These are phyloP conservation scores for Chaetomium olivaceum DNA, from an alignment of 2,329 filamentous ascomycete genomes.

Conservation along the genomic window DNA sequence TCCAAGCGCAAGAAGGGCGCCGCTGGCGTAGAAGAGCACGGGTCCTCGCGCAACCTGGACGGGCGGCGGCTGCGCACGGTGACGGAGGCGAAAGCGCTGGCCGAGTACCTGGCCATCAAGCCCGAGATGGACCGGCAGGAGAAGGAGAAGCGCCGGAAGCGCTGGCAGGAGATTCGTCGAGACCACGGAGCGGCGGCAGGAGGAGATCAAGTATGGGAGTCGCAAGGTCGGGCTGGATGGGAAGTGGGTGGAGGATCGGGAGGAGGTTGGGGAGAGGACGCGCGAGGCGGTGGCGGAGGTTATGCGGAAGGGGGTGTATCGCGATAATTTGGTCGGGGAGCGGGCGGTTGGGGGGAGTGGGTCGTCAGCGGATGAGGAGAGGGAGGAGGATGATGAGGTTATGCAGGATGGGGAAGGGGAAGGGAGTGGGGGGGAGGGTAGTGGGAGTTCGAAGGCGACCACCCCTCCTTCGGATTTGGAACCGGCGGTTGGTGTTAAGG, in stretches of 20 bases:
- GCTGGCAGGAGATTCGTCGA: constrained; percentile 91
- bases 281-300: constrained; percentile 71
- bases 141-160: constrained; percentile 77
- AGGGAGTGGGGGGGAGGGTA: constrained; percentile 43
- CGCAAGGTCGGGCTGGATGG: constrained; percentile 71
- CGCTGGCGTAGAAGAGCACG: constrained; percentile 75
- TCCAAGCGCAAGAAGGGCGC: constrained; percentile 74
- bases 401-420: constrained; percentile 33
- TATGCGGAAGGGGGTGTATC: constrained; percentile 64
- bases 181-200: constrained; percentile 76
- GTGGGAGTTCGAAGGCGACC: constrained; percentile 49
- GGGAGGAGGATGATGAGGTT: constrained; percentile 14
- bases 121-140: constrained; percentile 96
- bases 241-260: constrained; percentile 93
- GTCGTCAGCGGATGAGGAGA: constrained; percentile 14
- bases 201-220: constrained; percentile 75
- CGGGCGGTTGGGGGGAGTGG: constrained; percentile 2
- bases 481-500: constrained; percentile 37
- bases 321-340: constrained; percentile 49
- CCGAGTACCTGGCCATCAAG: constrained; percentile 92
- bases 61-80: constrained; percentile 87
- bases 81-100: constrained; percentile 90
- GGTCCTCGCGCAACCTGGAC: constrained; percentile 89
- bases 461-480: constrained; percentile 49
- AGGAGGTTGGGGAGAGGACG: constrained; percentile 83